Conservation (phyloP, 495 filamentous ascomycete species). For the Penicillium soppii region DNA sequence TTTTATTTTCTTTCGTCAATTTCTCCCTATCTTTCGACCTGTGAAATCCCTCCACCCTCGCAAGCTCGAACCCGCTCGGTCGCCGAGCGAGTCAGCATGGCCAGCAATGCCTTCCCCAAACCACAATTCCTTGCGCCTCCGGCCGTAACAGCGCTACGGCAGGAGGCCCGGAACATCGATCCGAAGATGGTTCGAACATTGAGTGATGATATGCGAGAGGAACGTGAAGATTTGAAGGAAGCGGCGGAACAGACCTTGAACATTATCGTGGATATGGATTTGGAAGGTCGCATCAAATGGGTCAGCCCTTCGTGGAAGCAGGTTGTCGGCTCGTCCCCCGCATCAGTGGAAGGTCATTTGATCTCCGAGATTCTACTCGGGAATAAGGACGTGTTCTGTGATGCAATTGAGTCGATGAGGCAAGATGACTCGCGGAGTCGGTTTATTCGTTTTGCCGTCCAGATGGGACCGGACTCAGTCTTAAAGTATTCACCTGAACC, state of each 20-base stretch:
- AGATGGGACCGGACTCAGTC: conserved; percentile 68
- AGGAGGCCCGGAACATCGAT: conserved; percentile 47
- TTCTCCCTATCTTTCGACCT: neutral
- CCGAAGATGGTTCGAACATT: conserved; percentile 57
- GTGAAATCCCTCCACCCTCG: neutral
- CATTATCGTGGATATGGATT: conserved; percentile 87
- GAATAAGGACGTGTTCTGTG: conserved; percentile 72
- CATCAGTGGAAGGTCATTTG: conserved; percentile 70
- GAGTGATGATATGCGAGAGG: conserved; percentile 70
- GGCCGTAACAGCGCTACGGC: conserved; percentile 52
- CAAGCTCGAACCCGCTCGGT: neutral
- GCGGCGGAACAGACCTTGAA: conserved; percentile 96
- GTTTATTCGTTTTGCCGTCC: conserved; percentile 81
- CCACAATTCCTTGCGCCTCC: conserved; percentile 49
- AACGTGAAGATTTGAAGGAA: conserved; percentile 88
- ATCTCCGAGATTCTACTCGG: conserved; percentile 81
- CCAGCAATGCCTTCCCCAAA: conserved; percentile 41
- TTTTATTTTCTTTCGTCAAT: neutral
- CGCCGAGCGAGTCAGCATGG: conserved; percentile 36
- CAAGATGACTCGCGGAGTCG: conserved; percentile 90
- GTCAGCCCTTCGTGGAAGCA: conserved; percentile 97
- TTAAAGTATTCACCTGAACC: conserved; percentile 57
- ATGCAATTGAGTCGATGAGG: conserved; percentile 83
- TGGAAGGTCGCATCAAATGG: conserved; percentile 88
- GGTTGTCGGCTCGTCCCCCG: conserved; percentile 76